phyloP scores from a whole-genome alignment of 2,329 filamentous ascomycete species.

The Onygenales sp. region DNA sequence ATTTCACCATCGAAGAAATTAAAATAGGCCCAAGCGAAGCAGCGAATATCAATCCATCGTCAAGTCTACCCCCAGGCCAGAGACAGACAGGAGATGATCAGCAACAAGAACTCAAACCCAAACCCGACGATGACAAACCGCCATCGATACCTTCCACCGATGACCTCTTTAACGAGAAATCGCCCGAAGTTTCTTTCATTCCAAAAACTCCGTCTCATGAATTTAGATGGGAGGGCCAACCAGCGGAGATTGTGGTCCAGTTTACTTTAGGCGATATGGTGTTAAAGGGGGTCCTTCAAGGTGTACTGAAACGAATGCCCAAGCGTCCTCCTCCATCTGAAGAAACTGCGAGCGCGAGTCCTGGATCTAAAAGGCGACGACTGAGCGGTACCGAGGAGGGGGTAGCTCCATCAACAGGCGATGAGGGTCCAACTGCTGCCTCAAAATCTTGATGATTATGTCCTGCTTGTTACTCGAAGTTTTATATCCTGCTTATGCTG shows the following conservation, averaged over 20 bases:
- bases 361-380: not conserved
- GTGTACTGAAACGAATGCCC: slow-evolving; percentile 3
- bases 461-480: not conserved
- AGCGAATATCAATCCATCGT: not conserved
- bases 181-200: not conserved
- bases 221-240: slow-evolving; percentile 7
- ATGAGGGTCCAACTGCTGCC: not conserved
- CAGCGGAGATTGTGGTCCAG: slow-evolving; percentile 7
- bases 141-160: not conserved
- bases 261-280: slow-evolving; percentile 9
- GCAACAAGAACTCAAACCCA: not conserved
- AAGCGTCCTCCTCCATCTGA: not conserved
- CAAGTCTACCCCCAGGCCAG: not conserved
- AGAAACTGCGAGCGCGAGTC: not conserved
- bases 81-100: not conserved
- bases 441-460: not conserved
- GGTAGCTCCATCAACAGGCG: not conserved
- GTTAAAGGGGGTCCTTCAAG: slow-evolving; percentile 7
- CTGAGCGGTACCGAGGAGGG: not conserved
- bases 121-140: not conserved
- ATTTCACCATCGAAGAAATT: not conserved
- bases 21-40: too few relatives aligned
- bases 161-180: not conserved
- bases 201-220: not conserved
- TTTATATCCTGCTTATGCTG: not conserved